Evolutionary conservation across 768 basidiomycete species (phyloP), one percentile per base, ranked within the genome.

Genomic region (Naganishia kalamii): DNA sequence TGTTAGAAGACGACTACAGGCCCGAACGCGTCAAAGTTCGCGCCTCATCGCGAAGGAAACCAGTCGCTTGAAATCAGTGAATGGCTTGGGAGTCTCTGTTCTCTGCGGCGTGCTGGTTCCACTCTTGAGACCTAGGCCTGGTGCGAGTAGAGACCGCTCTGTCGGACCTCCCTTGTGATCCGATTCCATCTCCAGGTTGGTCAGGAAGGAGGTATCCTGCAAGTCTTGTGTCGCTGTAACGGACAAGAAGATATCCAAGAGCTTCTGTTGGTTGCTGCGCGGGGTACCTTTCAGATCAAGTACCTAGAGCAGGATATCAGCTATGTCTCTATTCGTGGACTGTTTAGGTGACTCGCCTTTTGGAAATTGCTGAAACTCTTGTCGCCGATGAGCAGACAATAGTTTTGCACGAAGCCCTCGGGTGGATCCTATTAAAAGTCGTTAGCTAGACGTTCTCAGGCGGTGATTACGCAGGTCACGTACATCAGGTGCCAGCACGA

Each of bases 331-430:
- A 21, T 3, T 25, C 30, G 32, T 7, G 40, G 35, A 4, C 13
- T 4, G 37, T 3, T 13, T 25, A 19, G 2, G n/a, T 13, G 33
- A 61, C 78, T 41, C 35, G 88, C 92, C 85, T 99, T 99, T 81
- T 98, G 96, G 81, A 99, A 99, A 79, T 98, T 98, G 32, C 88
- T 88, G 78, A 93, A 93, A 1, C 92, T 93, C 5, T 88, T 87
- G 78, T 97, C 94, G 25, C 90, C 90, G 68, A 99, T 89, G 63
- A 97, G 83, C 27, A 97, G 83, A 8, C 90, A 92, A 74, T 98
- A 99, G 73, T 97, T 97, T 62, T 92, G 82, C 67, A 98, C 90
- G 74, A 99, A 98, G 2, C 88, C 90, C 76, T 94, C 92, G 1
- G 90, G 81, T 17, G 94, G 92, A 72, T 93, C 90, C 87, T 94